Percentiles rank a stretch among this genome's conserved stretches.
These are phyloP conservation scores for Arabidopsis thaliana DNA, from an alignment of 345 rosid species.

Conservation along the genomic window TAIR10.1 NC_003074.8:11975501-11976000, in stretches of 20 bases:
- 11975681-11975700: slow-evolving; percentile 70
- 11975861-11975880: slow-evolving; percentile 83
- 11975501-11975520: not conserved
- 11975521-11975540: not conserved
- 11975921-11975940: slow-evolving; percentile 38
- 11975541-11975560: slow-evolving; percentile 61
- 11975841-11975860: too few species aligned
- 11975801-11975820: too few species aligned
- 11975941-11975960: not conserved
- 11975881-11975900: slow-evolving; percentile 80
- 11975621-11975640: slow-evolving; percentile 78
- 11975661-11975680: slow-evolving; percentile 97
- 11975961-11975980: slow-evolving; percentile 5
- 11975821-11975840: too few species aligned
- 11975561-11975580: slow-evolving; percentile 86
- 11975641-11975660: slow-evolving; percentile 92
- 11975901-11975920: slow-evolving; percentile 77
- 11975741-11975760: slow-evolving; percentile 90
- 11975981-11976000: slow-evolving; percentile 72
- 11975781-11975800: slow-evolving; percentile 57
- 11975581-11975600: slow-evolving; percentile 87
- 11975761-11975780: slow-evolving; percentile 91
- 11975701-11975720: slow-evolving; percentile 87
- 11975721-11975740: slow-evolving; percentile 95
- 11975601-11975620: slow-evolving; percentile 80